Evolutionary conservation across 2,329 filamentous ascomycete genomes (phyloP).

Genomic region (Pseudogymnoascus verrucosus): DNA sequence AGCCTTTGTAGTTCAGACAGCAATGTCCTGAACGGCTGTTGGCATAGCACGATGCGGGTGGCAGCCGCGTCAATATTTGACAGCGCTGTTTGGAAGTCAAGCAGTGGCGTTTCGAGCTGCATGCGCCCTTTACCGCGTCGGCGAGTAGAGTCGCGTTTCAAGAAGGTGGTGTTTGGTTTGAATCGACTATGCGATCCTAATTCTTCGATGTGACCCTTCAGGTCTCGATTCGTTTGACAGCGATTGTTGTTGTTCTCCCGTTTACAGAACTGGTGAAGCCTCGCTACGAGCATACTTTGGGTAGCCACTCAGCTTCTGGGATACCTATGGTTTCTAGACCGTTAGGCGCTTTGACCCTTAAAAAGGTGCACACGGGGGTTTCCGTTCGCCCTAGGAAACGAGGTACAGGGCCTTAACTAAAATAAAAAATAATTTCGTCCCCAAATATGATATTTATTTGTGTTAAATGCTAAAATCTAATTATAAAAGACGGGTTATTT

Average conservation of each 20-base stretch:
- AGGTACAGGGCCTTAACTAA: not conserved
- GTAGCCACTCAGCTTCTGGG: not conserved
- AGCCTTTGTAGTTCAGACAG: not conserved
- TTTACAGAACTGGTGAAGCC: not conserved
- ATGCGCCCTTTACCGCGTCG: not conserved
- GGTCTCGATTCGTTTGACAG: slow-evolving; percentile 1
- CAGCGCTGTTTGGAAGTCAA: not conserved
- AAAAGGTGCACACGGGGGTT: not conserved
- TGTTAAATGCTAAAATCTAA: not conserved
- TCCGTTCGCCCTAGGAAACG: not conserved
- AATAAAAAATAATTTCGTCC: not conserved
- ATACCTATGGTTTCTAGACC: not conserved
- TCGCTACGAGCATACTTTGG: not conserved
- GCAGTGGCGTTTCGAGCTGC: not conserved
- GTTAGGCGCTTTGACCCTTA: slow-evolving; percentile 2
- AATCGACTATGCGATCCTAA: slow-evolving; percentile 3
- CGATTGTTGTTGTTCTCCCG: not conserved
- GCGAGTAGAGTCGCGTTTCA: not conserved
- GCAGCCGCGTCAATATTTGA: slow-evolving; percentile 6
- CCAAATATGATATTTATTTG: not conserved
- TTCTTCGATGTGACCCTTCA: not conserved
- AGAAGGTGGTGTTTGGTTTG: not conserved
- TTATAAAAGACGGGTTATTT: not conserved
- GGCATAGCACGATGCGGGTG: slow-evolving; percentile 4
- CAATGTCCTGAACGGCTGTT: not conserved